phyloP scores from a whole-genome alignment of 2,329 filamentous ascomycete species.

The Nectriaceae sp. region DNA sequence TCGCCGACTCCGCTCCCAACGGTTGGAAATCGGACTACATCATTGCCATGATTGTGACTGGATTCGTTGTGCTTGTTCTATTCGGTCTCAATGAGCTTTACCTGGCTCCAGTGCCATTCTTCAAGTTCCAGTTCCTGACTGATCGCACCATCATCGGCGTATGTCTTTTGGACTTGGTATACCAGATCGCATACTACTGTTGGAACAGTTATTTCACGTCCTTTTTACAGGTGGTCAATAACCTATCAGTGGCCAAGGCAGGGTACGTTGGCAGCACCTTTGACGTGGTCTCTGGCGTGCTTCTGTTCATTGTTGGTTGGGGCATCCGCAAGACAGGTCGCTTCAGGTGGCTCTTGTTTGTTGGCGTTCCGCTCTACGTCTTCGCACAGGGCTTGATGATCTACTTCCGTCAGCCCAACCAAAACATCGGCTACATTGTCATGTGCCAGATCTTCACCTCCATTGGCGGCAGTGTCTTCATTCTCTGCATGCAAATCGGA shows the following conservation, averaged over 20 bases:
- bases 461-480: constrained; percentile 52
- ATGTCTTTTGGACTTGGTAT: constrained; percentile 37
- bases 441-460: constrained; percentile 54
- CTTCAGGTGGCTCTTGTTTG: constrained; percentile 47
- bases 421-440: constrained; percentile 45
- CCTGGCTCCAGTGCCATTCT: constrained; percentile 54
- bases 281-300: constrained; percentile 49
- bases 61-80: constrained; percentile 43
- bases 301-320: constrained; percentile 46
- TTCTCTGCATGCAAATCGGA: constrained; percentile 54
- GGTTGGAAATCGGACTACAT: constrained; percentile 43
- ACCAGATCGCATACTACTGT: constrained; percentile 40
- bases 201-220: constrained; percentile 51
- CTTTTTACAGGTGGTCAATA: constrained; percentile 46
- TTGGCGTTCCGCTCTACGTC: constrained; percentile 52
- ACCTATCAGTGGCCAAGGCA: constrained; percentile 33
- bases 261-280: constrained; percentile 43
- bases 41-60: constrained; percentile 48
- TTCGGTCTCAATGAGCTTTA: constrained; percentile 58
- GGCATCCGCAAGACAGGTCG: constrained; percentile 44
- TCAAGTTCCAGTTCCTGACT: constrained; percentile 51
- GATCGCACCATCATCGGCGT: constrained; percentile 49
- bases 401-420: constrained; percentile 32
- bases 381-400: constrained; percentile 43
- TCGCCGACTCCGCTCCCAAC: constrained; percentile 33